Percentiles rank a stretch among this genome's conserved stretches.
phyloP scores from a whole-genome alignment of 306 rosid species.

The Gastrolobium bilobum region DNA sequence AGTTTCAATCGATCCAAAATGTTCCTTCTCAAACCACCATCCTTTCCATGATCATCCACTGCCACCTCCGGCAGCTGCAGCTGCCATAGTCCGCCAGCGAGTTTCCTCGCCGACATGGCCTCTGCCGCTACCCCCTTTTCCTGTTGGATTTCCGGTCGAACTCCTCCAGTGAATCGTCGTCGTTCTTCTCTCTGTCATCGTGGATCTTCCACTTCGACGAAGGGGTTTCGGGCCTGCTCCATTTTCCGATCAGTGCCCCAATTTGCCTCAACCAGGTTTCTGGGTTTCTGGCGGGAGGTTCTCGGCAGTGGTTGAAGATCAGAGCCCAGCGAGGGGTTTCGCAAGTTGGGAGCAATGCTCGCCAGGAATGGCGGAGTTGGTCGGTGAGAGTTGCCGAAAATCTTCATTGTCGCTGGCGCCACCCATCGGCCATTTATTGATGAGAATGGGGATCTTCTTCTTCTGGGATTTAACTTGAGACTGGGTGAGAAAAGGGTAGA shows the following conservation, averaged over 20 bases:
- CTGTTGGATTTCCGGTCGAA: constrained; percentile 45
- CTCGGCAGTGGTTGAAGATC: constrained; percentile 66
- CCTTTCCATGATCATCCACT: constrained; percentile 44
- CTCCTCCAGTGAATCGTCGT: constrained; percentile 53
- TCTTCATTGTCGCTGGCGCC: constrained; percentile 68
- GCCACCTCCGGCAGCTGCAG: constrained; percentile 71
- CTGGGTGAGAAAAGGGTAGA: no score
- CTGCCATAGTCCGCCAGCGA: constrained; percentile 91
- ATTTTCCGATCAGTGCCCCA: constrained; percentile 53
- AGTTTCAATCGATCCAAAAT: constrained; percentile 56
- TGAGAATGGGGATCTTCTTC: no score
- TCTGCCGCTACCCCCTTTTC: constrained; percentile 42
- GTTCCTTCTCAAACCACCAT: constrained; percentile 26
- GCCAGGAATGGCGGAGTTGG: constrained; percentile 51
- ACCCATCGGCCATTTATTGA: constrained; percentile 58
- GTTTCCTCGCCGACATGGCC: constrained; percentile 80
- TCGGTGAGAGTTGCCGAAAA: constrained; percentile 55
- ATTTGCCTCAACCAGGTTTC: constrained; percentile 50
- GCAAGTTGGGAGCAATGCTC: constrained; percentile 42
- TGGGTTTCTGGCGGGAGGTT: constrained; percentile 48
- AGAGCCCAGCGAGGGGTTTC: constrained; percentile 59
- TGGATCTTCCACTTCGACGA: constrained; percentile 71
- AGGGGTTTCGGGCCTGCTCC: constrained; percentile 93
- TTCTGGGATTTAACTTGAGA: no score
- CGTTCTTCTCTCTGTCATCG: constrained; percentile 14